phyloP scores from a whole-genome alignment of 768 basidiomycete genomes.

The Galerina marginata region DNA sequence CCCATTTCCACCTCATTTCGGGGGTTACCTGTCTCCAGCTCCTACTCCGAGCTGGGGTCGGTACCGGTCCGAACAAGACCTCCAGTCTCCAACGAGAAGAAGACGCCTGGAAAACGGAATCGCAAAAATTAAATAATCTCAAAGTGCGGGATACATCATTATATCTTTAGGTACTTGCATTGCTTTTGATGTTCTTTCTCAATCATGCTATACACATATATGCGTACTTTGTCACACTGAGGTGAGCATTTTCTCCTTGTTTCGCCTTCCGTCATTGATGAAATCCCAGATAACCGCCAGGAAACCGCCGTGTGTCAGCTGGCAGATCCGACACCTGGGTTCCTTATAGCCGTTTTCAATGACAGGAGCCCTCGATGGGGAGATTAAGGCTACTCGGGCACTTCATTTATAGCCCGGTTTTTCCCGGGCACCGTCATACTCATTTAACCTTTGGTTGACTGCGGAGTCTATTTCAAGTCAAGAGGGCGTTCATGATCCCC shows the following conservation, averaged over 20 bases:
- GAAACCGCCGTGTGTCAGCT: slow-evolving; percentile 14
- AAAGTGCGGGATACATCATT: slow-evolving; percentile 9
- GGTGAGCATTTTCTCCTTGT: slow-evolving; percentile 19
- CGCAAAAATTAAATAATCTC: slow-evolving; percentile 54
- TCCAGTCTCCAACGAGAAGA: slow-evolving; percentile 52
- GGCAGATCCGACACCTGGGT: slow-evolving; percentile 16
- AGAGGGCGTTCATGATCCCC: slow-evolving; percentile 8
- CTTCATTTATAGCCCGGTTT: slow-evolving; percentile 23
- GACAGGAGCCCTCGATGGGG: slow-evolving; percentile 16
- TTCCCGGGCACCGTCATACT: slow-evolving; percentile 22
- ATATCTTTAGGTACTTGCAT: slow-evolving; percentile 19
- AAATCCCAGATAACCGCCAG: slow-evolving; percentile 14
- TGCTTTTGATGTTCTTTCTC: slow-evolving; percentile 10
- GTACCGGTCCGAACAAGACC: slow-evolving; percentile 45
- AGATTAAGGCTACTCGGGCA: slow-evolving; percentile 6
- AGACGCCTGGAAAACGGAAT: slow-evolving; percentile 62
- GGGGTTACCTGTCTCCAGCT: slow-evolving; percentile 55
- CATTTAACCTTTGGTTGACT: slow-evolving; percentile 20
- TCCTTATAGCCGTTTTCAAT: slow-evolving; percentile 17
- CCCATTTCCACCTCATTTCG: slow-evolving; percentile 51
- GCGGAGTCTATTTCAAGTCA: slow-evolving; percentile 20
- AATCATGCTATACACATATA: slow-evolving; percentile 13
- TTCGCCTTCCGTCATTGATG: slow-evolving; percentile 23
- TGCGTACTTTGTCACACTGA: slow-evolving; percentile 14
- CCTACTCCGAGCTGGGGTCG: slow-evolving; percentile 53